These are phyloP conservation scores for Crithidia sp. DNA, from an alignment of 208 protist species.

Conservation along the genomic window DNA sequence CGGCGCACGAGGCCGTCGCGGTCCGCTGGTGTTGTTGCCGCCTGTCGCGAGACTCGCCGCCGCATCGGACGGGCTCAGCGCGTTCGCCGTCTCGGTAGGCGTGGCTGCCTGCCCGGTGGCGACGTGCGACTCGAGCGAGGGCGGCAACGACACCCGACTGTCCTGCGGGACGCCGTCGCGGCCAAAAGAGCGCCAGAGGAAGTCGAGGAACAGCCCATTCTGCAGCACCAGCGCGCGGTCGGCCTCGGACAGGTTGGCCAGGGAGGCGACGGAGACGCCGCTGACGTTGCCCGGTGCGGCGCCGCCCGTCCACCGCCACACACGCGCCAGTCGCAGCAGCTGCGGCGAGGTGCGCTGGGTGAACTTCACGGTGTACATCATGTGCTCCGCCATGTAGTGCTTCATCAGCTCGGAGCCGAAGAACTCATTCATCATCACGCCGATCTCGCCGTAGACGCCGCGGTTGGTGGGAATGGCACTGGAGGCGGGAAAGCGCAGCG, in stretches of 20 bases:
- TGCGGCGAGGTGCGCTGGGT: constrained; percentile 56
- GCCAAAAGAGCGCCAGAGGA: constrained; percentile 60
- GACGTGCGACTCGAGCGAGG: constrained; percentile 35
- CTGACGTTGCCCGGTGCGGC: not conserved
- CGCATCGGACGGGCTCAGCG: not conserved
- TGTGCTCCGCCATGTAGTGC: constrained; percentile 78
- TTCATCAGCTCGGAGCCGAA: constrained; percentile 52
- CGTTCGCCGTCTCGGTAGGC: constrained; percentile 8
- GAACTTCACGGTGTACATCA: constrained; percentile 82
- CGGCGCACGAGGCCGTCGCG: not conserved
- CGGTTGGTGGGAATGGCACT: not conserved
- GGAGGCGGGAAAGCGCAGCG: constrained; percentile 6
- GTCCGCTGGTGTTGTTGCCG: constrained; percentile 2
- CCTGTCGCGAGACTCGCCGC: not conserved
- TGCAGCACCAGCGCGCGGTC: constrained; percentile 34
- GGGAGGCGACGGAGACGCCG: constrained; percentile 3
- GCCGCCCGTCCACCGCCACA: constrained; percentile 49
- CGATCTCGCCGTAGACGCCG: constrained; percentile 38
- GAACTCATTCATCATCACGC: constrained; percentile 40
- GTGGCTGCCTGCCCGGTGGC: constrained; percentile 1
- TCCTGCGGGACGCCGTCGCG: constrained; percentile 50
- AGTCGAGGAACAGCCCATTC: constrained; percentile 54
- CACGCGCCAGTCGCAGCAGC: constrained; percentile 54
- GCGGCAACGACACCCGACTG: constrained; percentile 32
- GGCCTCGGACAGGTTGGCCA: constrained; percentile 18